Evolutionary conservation across 1,284 basidiomycete genomes (phyloP).

Genomic region (Malassezia restricta): DNA sequence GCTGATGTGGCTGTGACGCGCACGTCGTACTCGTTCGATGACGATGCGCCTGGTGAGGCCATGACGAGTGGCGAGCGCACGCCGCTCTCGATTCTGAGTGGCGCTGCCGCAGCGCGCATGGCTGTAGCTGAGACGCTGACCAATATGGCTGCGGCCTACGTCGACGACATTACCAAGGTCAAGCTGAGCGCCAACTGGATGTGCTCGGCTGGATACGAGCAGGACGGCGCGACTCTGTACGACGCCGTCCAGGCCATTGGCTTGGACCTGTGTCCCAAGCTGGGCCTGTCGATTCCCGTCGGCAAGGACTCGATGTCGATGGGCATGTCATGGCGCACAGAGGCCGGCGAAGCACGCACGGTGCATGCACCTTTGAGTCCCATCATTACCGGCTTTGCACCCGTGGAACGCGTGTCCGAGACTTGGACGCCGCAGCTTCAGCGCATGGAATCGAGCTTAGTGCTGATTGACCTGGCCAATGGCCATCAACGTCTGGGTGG

Average conservation of each 20-base stretch:
- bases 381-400: conserved; percentile 87
- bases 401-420: conserved; percentile 62
- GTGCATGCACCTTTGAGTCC: conserved; percentile 82
- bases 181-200: conserved; percentile 99
- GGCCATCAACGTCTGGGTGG: conserved; percentile 80
- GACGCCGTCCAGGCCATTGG: conserved; percentile 86
- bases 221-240: conserved; percentile 82
- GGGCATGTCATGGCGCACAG: conserved; percentile 77
- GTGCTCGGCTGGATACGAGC: conserved; percentile 80
- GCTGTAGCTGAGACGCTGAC: conserved; percentile 87
- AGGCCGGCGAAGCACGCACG: conserved; percentile 55
- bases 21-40: conserved; percentile 79
- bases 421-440: conserved; percentile 87
- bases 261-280: conserved; percentile 81
- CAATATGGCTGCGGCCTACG: conserved; percentile 72
- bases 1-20: conserved; percentile 94
- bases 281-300: conserved; percentile 88
- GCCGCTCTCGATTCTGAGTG: conserved; percentile 71
- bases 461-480: conserved; percentile 77
- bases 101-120: conserved; percentile 85
- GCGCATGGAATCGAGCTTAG: conserved; percentile 58
- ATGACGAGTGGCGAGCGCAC: conserved; percentile 98
- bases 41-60: conserved; percentile 64
- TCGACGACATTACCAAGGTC: conserved; percentile 61
- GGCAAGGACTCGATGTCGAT: conserved; percentile 99